phyloP scores from a whole-genome alignment of 2,329 filamentous ascomycete genomes.

The Hypoxylon sp. region DNA sequence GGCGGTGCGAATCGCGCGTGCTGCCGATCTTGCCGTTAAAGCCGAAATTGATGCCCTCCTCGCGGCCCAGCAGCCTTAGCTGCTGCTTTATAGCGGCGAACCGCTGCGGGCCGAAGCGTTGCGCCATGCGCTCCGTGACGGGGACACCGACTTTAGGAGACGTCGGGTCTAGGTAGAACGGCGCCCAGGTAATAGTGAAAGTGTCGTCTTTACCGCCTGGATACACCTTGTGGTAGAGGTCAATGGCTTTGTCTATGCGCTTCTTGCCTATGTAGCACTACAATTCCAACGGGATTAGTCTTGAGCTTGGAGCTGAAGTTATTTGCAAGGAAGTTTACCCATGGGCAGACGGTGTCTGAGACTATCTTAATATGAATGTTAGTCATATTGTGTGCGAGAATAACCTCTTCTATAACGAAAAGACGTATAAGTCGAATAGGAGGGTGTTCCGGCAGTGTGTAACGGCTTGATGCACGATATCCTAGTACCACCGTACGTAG shows the following conservation, averaged over 20 bases:
- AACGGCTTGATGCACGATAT: not conserved
- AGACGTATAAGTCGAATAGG: not conserved
- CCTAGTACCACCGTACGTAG: not conserved
- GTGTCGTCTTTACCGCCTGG: constrained; percentile 72
- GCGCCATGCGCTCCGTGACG: constrained; percentile 65
- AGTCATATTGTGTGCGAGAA: constrained; percentile 66
- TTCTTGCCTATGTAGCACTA: constrained; percentile 85
- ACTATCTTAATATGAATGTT: constrained; percentile 82
- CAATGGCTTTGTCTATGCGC: constrained; percentile 79
- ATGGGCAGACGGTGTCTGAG: constrained; percentile 85
- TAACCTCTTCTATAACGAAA: not conserved
- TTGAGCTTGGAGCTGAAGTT: constrained; percentile 14
- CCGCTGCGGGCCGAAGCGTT: constrained; percentile 76
- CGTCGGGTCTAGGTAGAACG: constrained; percentile 83
- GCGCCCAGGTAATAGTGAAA: constrained; percentile 80
- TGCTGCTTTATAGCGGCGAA: constrained; percentile 69
- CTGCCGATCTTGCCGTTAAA: constrained; percentile 79
- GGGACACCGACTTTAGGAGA: constrained; percentile 63
- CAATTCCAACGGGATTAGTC: constrained; percentile 43
- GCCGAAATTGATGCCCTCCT: constrained; percentile 79
- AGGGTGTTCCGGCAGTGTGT: not conserved
- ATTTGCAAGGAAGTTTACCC: constrained; percentile 53
- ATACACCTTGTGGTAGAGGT: constrained; percentile 72
- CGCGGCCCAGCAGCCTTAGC: constrained; percentile 68
- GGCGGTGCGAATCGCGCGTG: constrained; percentile 82